Conservation (phyloP, 1,284 basidiomycete genomes). For the Apiotrichum veenhuisii region DNA sequence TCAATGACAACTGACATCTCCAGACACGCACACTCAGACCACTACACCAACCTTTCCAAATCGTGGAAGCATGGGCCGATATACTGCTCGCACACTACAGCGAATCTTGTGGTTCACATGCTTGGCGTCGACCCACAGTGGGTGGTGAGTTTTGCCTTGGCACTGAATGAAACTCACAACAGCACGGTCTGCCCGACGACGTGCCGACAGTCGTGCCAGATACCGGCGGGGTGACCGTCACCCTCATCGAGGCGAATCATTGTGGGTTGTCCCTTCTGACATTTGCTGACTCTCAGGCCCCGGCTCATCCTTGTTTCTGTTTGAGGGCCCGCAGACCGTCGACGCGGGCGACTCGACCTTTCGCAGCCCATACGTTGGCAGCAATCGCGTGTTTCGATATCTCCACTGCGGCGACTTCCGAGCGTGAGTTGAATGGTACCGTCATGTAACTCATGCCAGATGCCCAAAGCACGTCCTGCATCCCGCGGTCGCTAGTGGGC, state of each 20-base stretch:
- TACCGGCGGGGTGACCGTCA: constrained; percentile 81
- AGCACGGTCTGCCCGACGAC: constrained; percentile 68
- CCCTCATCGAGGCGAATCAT: constrained; percentile 95
- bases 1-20: constrained; percentile 5
- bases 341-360: constrained; percentile 76
- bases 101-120: constrained; percentile 84
- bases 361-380: constrained; percentile 68
- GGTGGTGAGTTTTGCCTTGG: constrained; percentile 59
- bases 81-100: constrained; percentile 89
- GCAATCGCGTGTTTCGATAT: constrained; percentile 71
- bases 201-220: constrained; percentile 68
- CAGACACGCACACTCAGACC: constrained; percentile 90
- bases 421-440: constrained; percentile 53
- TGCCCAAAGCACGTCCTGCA: constrained; percentile 76
- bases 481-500: constrained; percentile 70
- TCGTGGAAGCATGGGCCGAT: constrained; percentile 88
- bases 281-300: constrained; percentile 58
- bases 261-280: constrained; percentile 53
- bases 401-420: constrained; percentile 95
- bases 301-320: constrained; percentile 88
- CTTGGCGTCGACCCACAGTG: constrained; percentile 80
- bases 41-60: constrained; percentile 83
- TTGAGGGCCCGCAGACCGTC: constrained; percentile 83
- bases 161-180: constrained; percentile 4
- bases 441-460: constrained; percentile 33